Base-by-base conservation (phyloP, 2,329 filamentous ascomycete genomes). In the Alternaria sp. region DNA sequence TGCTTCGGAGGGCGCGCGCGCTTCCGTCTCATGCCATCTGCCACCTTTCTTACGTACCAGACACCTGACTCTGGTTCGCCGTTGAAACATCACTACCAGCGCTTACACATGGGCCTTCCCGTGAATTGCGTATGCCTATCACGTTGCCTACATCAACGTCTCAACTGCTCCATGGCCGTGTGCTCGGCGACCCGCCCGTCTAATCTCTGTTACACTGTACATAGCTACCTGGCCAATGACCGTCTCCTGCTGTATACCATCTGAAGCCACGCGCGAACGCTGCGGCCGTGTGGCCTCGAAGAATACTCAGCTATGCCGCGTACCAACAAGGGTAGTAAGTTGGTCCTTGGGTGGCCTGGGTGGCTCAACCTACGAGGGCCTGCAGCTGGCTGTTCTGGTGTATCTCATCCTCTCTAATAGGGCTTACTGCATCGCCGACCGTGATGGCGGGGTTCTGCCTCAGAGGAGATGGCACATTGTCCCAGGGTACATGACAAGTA, bases 401-500 rank as follows among this genome's bases (percentile, higher is more conserved):
- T 25, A 73, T 65, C 54, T 78, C 77, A 30, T 75, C 75, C 19
- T 77, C 76, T 53, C 68, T 64, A 52, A 71, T 75, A 15, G 77
- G 50, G 26, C 66, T 69, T 23, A 80, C 79, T 52, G 70, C 54
- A 61, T 81, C 79, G 26, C 79, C 79, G 26, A 81, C 78, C 44
- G 59, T 72, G 63, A 81, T 79, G n/a, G 78, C 79, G 56, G 79
- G 75, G 63, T 77, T 74, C 59, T 79, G 79, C 49, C 65, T 73
- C 36, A 68, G 52, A 28, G 68, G 67, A 19, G 70, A 72, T 32
- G 66, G 59, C 46, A 57, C 61, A 21, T 73, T 68, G 23, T 66
- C 62, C 61, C 71, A 63, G 17, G 72, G 70, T 21, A 83, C 66
- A 70, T 85, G 77, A 62, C 82, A 82, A 36, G 85, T 84, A 81